Evolutionary conservation across 495 filamentous ascomycete species (phyloP).

Genomic region (Pseudevernia furfuracea): DNA sequence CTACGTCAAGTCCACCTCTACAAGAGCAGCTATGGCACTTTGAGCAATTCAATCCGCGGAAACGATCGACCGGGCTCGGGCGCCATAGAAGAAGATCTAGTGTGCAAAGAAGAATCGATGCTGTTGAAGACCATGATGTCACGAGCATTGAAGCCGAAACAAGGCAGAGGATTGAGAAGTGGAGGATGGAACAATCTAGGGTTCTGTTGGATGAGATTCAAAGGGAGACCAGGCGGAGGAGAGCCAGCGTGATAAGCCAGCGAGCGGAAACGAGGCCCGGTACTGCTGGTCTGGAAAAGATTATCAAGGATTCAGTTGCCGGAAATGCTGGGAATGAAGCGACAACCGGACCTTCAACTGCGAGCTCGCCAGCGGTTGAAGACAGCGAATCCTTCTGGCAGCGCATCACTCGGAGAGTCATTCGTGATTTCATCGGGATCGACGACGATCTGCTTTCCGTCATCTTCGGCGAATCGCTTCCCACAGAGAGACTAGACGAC

Average conservation of each 20-base stretch:
- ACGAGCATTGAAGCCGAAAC: constrained; percentile 55
- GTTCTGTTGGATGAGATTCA: constrained; percentile 82
- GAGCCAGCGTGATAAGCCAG: constrained; percentile 34
- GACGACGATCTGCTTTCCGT: constrained; percentile 77
- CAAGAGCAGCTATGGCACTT: constrained; percentile 82
- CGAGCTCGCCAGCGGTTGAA: constrained; percentile 17
- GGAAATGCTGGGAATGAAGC: constrained; percentile 1
- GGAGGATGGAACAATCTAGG: constrained; percentile 85
- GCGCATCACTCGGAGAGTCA: constrained; percentile 74
- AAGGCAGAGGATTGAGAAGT: constrained; percentile 75
- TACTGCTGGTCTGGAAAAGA: constrained; percentile 9
- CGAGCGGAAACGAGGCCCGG: constrained; percentile 18
- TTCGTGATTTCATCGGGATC: constrained; percentile 83
- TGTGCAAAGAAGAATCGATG: constrained; percentile 58
- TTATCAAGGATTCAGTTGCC: constrained; percentile 11
- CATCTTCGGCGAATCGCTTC: constrained; percentile 77
- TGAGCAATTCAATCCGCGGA: constrained; percentile 69
- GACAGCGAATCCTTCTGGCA: constrained; percentile 62
- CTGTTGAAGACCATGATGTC: constrained; percentile 53
- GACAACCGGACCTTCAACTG: neutral
- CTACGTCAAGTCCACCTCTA: constrained; percentile 44
- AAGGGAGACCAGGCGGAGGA: constrained; percentile 64
- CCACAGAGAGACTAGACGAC: constrained; percentile 25
- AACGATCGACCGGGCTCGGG: constrained; percentile 32
- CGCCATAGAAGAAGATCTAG: constrained; percentile 46